Evolutionary conservation across 116 monocot genomes (phyloP), one percentile per base, ranked within the genome.

Genomic region (Zostera marina): DNA sequence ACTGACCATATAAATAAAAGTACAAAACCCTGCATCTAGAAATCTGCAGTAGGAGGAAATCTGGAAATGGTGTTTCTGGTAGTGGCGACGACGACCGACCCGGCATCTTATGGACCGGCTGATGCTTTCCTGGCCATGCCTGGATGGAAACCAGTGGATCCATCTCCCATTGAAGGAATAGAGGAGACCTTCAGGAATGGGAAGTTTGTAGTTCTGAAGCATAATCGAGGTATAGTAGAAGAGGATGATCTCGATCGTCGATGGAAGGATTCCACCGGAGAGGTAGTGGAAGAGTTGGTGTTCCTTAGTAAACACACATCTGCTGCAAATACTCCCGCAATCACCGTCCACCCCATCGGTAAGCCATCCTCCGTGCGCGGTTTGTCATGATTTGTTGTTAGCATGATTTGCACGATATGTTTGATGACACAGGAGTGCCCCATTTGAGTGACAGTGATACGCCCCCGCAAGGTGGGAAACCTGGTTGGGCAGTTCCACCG

Each of bases 311-410:
- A 78, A 51, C 96, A 96, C 71, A 78, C 76, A n/a, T 89, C 96
- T 24, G 85, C 70, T 47, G 78, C 81, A 44, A 71, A 69, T 55
- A 79, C 81, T 3, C 96, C 96, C 21, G 85, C 96, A 10, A 74
- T 96, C 42, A 96, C 96, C 26, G 96, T 96, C 40, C 96, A 96
- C 41, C 96, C 96, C 7, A 96, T 96, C 14, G 96, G 94, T 94
- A 38, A 2, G 22, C 32, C 32, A 32, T 32, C 32, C 32, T 32
- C n/a, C n/a, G n/a, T n/a, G n/a, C n/a, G n/a, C n/a, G n/a, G n/a
- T n/a, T n/a, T n/a, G n/a, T n/a, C n/a, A n/a, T n/a, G n/a, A n/a
- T n/a, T n/a, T n/a, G n/a, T n/a, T n/a, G n/a, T n/a, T n/a, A n/a
- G n/a, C n/a, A n/a, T 17, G 59, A 42, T 4, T 54, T 58, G 42